These are phyloP conservation scores for Avicennia marina DNA, from an alignment of 257 asterid genomes.

Conservation along the genomic window DNA sequence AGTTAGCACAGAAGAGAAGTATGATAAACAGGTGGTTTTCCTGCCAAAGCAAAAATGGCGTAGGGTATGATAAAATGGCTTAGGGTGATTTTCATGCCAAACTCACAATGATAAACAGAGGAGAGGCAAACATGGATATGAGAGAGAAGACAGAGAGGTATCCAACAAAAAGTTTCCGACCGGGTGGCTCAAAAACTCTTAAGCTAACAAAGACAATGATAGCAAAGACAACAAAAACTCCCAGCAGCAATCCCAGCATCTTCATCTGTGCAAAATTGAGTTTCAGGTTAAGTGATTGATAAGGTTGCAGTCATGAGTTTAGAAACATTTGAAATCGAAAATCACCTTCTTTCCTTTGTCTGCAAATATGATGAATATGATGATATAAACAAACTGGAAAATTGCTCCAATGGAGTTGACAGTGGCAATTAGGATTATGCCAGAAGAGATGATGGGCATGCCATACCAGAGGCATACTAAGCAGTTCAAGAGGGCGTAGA, in stretches of 20 bases:
- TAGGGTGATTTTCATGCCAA: background rate
- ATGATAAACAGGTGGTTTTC: too few species aligned
- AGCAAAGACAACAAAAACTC: conserved; percentile 49
- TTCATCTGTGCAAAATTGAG: conserved; percentile 36
- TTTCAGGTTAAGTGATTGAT: background rate
- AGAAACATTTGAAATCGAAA: background rate
- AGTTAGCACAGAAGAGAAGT: conserved; percentile 3
- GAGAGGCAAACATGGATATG: conserved; percentile 88
- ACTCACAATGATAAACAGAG: conserved; percentile 75
- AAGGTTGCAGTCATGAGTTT: too few species aligned
- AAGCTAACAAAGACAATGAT: conserved; percentile 46
- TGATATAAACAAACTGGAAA: conserved; percentile 59
- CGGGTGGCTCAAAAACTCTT: conserved; percentile 50
- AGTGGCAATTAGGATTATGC: conserved; percentile 56
- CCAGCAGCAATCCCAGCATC: conserved; percentile 40
- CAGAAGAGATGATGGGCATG: conserved; percentile 60
- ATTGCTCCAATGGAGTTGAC: conserved; percentile 75
- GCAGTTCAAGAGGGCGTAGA: conserved; percentile 78
- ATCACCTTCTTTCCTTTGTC: conserved; percentile 50
- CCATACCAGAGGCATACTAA: conserved; percentile 90
- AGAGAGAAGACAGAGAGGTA: conserved; percentile 61
- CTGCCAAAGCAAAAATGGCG: too few species aligned
- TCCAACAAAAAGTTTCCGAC: conserved; percentile 72
- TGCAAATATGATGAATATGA: conserved; percentile 51
- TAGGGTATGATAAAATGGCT: too few species aligned